Conservation (phyloP, 495 filamentous ascomycete genomes). For the Penicillium coffeae region DNA sequence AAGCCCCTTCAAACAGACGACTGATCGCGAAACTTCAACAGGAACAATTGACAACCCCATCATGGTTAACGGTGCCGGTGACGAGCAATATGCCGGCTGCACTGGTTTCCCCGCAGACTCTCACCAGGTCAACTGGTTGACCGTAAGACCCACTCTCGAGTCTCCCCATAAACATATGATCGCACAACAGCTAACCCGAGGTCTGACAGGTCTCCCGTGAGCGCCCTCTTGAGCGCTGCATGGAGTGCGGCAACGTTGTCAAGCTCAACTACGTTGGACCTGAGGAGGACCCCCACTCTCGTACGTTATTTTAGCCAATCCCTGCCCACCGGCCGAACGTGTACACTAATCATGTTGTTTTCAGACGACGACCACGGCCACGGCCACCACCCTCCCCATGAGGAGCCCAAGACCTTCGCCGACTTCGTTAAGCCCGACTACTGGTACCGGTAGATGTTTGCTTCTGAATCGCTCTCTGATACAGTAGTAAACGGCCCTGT, state of each 20-base stretch:
- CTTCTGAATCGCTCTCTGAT: conserved; percentile 8
- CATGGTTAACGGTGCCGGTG: conserved; percentile 79
- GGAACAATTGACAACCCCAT: conserved; percentile 91
- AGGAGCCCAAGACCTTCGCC: conserved; percentile 88
- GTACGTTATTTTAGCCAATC: conserved; percentile 24
- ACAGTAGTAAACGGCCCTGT: conserved; percentile 10
- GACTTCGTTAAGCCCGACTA: conserved; percentile 92
- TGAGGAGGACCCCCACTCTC: conserved; percentile 60
- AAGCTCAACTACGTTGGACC: conserved; percentile 97
- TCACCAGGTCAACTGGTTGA: conserved; percentile 85
- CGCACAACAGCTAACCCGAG: neutral
- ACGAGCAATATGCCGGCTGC: conserved; percentile 96
- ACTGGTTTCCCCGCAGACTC: conserved; percentile 91
- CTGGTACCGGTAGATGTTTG: conserved; percentile 59
- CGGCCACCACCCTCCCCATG: conserved; percentile 54
- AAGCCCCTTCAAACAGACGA: neutral
- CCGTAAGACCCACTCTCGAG: conserved; percentile 54
- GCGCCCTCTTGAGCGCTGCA: conserved; percentile 87
- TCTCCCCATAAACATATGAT: neutral
- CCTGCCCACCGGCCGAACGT: no score
- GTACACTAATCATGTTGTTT: no score
- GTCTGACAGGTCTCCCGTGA: conserved; percentile 69
- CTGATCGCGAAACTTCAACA: conserved; percentile 29
- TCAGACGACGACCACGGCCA: conserved; percentile 51
- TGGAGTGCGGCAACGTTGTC: conserved; percentile 90